These are phyloP conservation scores for Taiozyma sp. DNA, from an alignment of 1,139 yeast species.

Conservation along the genomic window DNA sequence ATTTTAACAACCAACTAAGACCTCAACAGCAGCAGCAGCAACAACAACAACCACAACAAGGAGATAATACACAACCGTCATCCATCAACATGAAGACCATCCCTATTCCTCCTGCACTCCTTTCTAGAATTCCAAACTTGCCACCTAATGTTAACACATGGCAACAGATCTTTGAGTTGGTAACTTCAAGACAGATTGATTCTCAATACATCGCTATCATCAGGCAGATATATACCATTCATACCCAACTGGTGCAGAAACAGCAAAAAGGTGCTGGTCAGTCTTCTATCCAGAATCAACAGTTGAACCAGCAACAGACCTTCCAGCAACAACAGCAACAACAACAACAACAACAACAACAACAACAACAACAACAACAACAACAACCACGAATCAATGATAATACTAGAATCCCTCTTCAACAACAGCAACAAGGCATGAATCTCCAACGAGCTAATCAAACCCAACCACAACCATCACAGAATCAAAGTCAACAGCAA, in stretches of 20 bases:
- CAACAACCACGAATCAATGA: conserved; percentile 14
- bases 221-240: conserved; percentile 58
- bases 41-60: conserved; percentile 11
- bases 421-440: conserved; percentile 15
- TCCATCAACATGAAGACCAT: conserved; percentile 42
- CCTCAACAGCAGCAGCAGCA: conserved; percentile 3
- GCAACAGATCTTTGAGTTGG: conserved; percentile 73
- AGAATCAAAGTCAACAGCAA: not conserved
- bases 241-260: conserved; percentile 40
- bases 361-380: no score
- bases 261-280: conserved; percentile 17
- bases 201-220: conserved; percentile 50
- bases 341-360: no score
- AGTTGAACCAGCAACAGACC: conserved; percentile 7
- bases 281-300: conserved; percentile 4
- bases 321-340: conserved; percentile 2
- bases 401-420: conserved; percentile 5
- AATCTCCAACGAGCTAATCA: not conserved
- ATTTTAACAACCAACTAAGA: conserved; percentile 15
- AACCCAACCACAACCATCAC: conserved; percentile 3
- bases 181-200: conserved; percentile 55
- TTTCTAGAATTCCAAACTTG: conserved; percentile 68
- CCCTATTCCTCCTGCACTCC: conserved; percentile 72
- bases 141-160: conserved; percentile 84
- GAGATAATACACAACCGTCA: conserved; percentile 11